Percentiles rank a stretch among this genome's conserved stretches.
phyloP scores from a whole-genome alignment of 768 basidiomycete species.

The Clitopilus passeckerianus region DNA sequence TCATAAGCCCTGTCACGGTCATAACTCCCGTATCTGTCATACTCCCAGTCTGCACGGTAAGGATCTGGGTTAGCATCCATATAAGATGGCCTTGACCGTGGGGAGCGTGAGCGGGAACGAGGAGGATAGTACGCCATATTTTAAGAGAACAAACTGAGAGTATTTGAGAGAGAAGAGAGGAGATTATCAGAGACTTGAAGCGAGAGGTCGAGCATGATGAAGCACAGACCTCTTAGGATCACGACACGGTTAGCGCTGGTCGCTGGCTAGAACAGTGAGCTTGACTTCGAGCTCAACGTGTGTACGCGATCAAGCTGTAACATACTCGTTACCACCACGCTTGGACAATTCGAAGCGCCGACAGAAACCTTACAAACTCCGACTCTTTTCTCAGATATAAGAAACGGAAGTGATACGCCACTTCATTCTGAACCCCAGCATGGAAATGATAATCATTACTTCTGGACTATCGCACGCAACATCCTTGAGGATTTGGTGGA shows the following conservation, averaged over 20 bases:
- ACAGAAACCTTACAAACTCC: background rate
- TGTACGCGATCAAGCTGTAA: conserved; percentile 1
- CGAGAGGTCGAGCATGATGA: conserved; percentile 84
- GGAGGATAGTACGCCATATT: conserved; percentile 77
- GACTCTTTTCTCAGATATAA: background rate
- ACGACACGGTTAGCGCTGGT: conserved; percentile 41
- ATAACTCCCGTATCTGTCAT: background rate
- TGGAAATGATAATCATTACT: background rate
- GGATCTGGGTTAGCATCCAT: conserved; percentile 53
- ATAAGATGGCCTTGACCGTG: conserved; percentile 54
- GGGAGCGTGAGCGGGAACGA: conserved; percentile 83
- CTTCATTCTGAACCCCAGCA: background rate
- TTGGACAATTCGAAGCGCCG: background rate
- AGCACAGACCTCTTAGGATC: conserved; percentile 89
- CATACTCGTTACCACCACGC: background rate
- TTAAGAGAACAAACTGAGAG: conserved; percentile 53
- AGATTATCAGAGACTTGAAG: conserved; percentile 68
- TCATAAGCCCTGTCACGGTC: conserved; percentile 57
- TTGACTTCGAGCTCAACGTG: background rate
- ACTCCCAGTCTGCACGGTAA: conserved; percentile 20
- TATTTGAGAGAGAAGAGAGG: conserved; percentile 53
- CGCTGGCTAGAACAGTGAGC: conserved; percentile 14
- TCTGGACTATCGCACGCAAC: no score
- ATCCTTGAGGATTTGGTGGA: no score
- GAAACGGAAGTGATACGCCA: background rate